Base-by-base conservation (phyloP, 2,329 filamentous ascomycete genomes). In the Acrodontium crateriforme region DNA sequence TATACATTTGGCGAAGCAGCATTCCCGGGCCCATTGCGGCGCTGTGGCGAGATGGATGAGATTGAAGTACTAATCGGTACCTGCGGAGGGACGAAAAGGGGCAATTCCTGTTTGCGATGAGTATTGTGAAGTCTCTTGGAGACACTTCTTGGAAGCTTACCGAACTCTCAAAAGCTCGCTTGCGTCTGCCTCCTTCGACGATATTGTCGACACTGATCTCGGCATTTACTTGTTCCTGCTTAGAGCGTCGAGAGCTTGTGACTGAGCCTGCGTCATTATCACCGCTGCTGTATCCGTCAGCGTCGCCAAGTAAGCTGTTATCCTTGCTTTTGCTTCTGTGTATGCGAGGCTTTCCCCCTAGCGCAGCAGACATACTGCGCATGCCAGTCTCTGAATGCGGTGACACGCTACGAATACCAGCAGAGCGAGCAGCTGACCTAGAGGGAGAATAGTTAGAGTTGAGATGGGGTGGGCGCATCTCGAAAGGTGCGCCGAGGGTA, bases 141-240 rank as follows among this genome's bases (percentile, higher is more conserved):
- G n/a, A n/a, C n/a, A n/a, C n/a, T n/a, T n/a, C n/a, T n/a, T n/a
- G n/a, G n/a, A n/a, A n/a, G 67, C 87, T 75, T 78, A 95, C 87
- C 58, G 87, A 94, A 63, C 87, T 95, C 56, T 95, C 87, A 60
- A 77, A 77, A 46, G 87, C 82, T 50, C 84, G 74, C 65, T 95
- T 94, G 52, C 89, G 77, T 56, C 89, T 78, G 42, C 87, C 85
- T 50, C 91, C 89, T 58, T 95, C 87, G 36, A 98, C 80, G 55
- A 98, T 95, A 53, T 98, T 98, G 45, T 94, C 85, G 43, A 94
- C 73, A 53, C 87, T 95, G 50, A 98, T 98, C 45, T 98, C 89
- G 10, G 89, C 92, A 52, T 83, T 94, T 26, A 82, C 84, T 46
- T 93, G 72, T 47, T 94, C 85, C 40, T 66, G 74, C 55, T 81